These are phyloP conservation scores for Zygosaccharomyces gambellarensis DNA, from an alignment of 805 yeast genomes.

Conservation along the genomic window DNA sequence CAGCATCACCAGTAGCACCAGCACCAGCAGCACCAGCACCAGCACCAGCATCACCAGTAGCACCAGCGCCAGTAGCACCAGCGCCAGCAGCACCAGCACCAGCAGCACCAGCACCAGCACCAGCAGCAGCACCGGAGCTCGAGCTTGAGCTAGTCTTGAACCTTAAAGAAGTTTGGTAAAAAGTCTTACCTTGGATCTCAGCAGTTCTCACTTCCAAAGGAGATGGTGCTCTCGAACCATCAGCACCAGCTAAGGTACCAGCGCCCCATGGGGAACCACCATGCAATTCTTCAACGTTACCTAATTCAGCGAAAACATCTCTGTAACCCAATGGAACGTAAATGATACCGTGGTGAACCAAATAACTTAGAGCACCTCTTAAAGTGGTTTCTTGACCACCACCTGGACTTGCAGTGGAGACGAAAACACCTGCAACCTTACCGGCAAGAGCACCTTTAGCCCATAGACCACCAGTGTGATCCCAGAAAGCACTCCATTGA, in stretches of 20 bases:
- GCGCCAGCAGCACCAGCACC: slow-evolving; percentile 1
- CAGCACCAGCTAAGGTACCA: slow-evolving; percentile 69
- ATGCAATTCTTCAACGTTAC: slow-evolving; percentile 61
- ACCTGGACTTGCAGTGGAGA: slow-evolving; percentile 66
- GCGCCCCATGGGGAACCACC: slow-evolving; percentile 90
- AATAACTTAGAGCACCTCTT: slow-evolving; percentile 50
- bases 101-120: slow-evolving; percentile 9
- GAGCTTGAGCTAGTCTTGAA: slow-evolving; percentile 15
- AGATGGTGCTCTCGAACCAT: slow-evolving; percentile 67
- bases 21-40: slow-evolving; percentile 6
- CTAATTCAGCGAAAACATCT: slow-evolving; percentile 48
- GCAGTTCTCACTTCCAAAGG: slow-evolving; percentile 63
- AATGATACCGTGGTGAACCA: slow-evolving; percentile 73
- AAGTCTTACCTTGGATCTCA: slow-evolving; percentile 59
- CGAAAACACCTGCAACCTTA: slow-evolving; percentile 68
- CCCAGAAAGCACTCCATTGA: slow-evolving; percentile 75
- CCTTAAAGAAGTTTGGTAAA: slow-evolving; percentile 45
- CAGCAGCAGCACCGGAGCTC: slow-evolving; percentile 6
- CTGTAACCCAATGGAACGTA: slow-evolving; percentile 75
- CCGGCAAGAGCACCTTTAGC: slow-evolving; percentile 63
- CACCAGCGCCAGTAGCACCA: slow-evolving; percentile 1
- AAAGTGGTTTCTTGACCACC: slow-evolving; percentile 79
- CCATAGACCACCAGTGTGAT: slow-evolving; percentile 73
- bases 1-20: slow-evolving; percentile 11
- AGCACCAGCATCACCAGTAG: slow-evolving; percentile 8